Evolutionary conservation across 2,329 filamentous ascomycete genomes (phyloP), one percentile per base, ranked within the genome.

Genomic region (Aspergillus puulaauensis): DNA sequence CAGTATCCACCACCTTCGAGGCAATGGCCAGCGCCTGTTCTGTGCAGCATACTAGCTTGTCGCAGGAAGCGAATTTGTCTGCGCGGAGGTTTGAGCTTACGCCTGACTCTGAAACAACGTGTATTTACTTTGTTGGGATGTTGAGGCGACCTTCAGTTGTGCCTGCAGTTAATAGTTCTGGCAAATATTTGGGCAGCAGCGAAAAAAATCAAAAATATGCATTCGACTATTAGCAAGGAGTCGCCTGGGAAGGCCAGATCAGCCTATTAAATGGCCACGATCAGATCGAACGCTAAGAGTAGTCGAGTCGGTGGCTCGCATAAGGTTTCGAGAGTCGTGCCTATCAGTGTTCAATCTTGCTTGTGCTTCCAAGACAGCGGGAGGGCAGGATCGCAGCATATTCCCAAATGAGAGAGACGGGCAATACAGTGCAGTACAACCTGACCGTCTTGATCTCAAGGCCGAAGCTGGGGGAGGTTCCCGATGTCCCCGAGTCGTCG

Each of bases 401-500:
- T 31, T 17, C 21, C n/a, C 33, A 17, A 24, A 51, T 6, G 40
- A 19, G 31, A 45, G 27, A 31, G 17, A 21, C 17, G 37, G 50
- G 17, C 8, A 24, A 35, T 33, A 3, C 5, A 21, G 19, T 31
- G 27, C 27, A 7, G 51, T 53, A 53, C 51, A 53, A 53, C 31
- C 27, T 31, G 8, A 31, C 27, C 27, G 9, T 9, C 27, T 31
- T 31, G 27, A 31, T 11, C 31, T 53, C 41, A 21, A 24, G 44
- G 46, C 45, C 37, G 45, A 44, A 35, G 24, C 35, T 55, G 53
- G 46, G 45, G 53, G 27, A 44, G 23, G 53, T 55, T 35, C 37
- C 53, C 46, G 53, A 50, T 41, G 24, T 49, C 46, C 53, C 53
- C 45, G 46, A 50, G 45, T 55, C 53, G 44, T 24, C 5, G 23